Evolutionary conservation across 2,329 filamentous ascomycete genomes (phyloP).

Genomic region (Talaromyces pinophilus): DNA sequence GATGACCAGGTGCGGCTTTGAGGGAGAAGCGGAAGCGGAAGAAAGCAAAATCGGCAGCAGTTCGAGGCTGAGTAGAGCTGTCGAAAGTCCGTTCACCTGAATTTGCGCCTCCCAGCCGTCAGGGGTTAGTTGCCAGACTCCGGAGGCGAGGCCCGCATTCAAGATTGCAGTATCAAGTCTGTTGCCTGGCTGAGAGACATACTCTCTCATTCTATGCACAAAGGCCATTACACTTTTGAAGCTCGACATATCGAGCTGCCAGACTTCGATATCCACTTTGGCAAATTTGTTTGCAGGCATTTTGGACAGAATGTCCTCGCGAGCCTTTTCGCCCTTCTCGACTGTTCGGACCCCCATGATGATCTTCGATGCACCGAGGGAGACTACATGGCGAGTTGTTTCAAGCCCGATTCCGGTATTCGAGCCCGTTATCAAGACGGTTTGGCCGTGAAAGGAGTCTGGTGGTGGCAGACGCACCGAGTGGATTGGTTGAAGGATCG

Average conservation of each 20-base stretch:
- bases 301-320: conserved; percentile 40
- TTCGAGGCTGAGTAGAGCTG: conserved; percentile 47
- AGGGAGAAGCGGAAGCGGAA: conserved; percentile 13
- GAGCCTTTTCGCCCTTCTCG: conserved; percentile 48
- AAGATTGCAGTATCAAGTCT: conserved; percentile 41
- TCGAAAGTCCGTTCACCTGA: conserved; percentile 55
- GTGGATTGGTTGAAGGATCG: conserved; percentile 17
- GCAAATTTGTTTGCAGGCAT: conserved; percentile 15
- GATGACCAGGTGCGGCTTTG: conserved; percentile 23
- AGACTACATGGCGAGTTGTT: conserved; percentile 15
- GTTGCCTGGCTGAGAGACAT: conserved; percentile 29
- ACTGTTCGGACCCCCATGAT: conserved; percentile 44
- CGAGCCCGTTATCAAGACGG: conserved; percentile 22
- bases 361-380: conserved; percentile 22
- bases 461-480: conserved; percentile 8
- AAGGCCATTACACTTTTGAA: conserved; percentile 45
- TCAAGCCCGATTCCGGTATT: conserved; percentile 23
- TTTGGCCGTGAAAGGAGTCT: conserved; percentile 17
- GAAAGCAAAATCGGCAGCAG: conserved; percentile 17
- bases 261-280: conserved; percentile 42
- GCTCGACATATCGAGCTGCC: conserved; percentile 47
- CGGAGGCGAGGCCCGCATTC: conserved; percentile 42
- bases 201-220: conserved; percentile 27
- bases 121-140: conserved; percentile 36
- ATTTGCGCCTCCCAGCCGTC: conserved; percentile 48